Evolutionary conservation across 306 rosid species (phyloP).

Genomic region (Alnus rubra): DNA sequence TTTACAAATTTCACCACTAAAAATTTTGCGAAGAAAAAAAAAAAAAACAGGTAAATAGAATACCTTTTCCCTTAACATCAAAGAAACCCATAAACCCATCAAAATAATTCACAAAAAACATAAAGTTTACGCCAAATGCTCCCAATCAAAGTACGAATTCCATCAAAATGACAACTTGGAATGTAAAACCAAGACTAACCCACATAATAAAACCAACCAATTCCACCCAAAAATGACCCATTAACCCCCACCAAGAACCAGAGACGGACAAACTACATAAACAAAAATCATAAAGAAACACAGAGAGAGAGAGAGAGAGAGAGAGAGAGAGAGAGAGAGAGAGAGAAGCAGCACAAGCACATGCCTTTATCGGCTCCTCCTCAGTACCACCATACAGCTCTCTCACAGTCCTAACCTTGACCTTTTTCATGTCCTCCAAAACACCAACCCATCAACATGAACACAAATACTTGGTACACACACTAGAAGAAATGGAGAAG

Average conservation of each 20-base stretch:
- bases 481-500: background rate
- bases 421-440: background rate
- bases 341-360: background rate
- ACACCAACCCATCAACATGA: background rate
- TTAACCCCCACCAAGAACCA: background rate
- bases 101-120: conserved; percentile 1
- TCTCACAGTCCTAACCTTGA: conserved; percentile 3
- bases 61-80: background rate
- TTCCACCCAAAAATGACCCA: background rate
- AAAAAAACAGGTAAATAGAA: background rate
- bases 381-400: background rate
- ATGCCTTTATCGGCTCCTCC: conserved; percentile 5
- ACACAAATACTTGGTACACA: background rate
- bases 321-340: background rate
- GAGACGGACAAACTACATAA: too few species aligned
- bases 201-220: background rate
- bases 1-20: background rate
- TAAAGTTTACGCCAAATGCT: background rate
- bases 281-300: too few species aligned
- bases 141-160: background rate
- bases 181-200: too few species aligned
- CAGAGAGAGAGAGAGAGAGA: too few species aligned
- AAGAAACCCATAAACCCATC: background rate
- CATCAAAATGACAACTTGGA: background rate
- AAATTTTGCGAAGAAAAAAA: background rate